Evolutionary conservation across 805 yeast genomes (phyloP).

Genomic region (Starmerella etchellsii): DNA sequence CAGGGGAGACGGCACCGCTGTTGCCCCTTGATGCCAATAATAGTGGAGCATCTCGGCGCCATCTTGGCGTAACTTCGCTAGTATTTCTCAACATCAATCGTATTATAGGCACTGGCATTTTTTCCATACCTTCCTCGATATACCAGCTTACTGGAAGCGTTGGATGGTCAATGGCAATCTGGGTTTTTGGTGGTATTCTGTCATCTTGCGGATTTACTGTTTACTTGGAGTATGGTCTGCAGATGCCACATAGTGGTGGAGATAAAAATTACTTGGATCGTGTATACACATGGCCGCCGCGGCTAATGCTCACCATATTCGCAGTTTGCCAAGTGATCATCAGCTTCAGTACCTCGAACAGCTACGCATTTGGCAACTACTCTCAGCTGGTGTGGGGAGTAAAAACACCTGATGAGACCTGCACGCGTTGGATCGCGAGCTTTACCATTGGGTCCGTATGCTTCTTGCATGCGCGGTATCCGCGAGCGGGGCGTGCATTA

Average conservation of each 20-base stretch:
- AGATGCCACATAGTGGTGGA: slow-evolving; percentile 54
- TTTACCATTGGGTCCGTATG: slow-evolving; percentile 33
- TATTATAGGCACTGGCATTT: slow-evolving; percentile 66
- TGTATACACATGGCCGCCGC: slow-evolving; percentile 42
- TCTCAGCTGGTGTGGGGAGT: slow-evolving; percentile 34
- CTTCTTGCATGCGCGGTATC: slow-evolving; percentile 37
- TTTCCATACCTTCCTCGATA: slow-evolving; percentile 54
- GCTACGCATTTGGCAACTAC: slow-evolving; percentile 54
- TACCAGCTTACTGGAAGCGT: slow-evolving; percentile 45
- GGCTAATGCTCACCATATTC: slow-evolving; percentile 37
- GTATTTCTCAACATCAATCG: slow-evolving; percentile 43
- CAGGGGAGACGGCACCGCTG: background rate
- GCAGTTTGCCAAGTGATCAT: slow-evolving; percentile 44
- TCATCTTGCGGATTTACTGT: slow-evolving; percentile 44
- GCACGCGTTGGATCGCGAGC: slow-evolving; percentile 34
- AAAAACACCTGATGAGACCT: slow-evolving; percentile 26
- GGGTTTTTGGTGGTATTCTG: slow-evolving; percentile 51
- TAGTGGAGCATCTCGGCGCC: slow-evolving; percentile 6
- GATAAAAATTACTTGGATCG: slow-evolving; percentile 55
- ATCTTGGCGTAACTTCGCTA: slow-evolving; percentile 28
- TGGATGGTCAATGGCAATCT: slow-evolving; percentile 42
- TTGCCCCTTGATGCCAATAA: background rate
- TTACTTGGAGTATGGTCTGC: slow-evolving; percentile 53
- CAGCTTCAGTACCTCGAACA: slow-evolving; percentile 50
- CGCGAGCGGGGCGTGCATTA: slow-evolving; percentile 38